phyloP scores from a whole-genome alignment of 2,329 filamentous ascomycete species.

The Ascosphaera apis region DNA sequence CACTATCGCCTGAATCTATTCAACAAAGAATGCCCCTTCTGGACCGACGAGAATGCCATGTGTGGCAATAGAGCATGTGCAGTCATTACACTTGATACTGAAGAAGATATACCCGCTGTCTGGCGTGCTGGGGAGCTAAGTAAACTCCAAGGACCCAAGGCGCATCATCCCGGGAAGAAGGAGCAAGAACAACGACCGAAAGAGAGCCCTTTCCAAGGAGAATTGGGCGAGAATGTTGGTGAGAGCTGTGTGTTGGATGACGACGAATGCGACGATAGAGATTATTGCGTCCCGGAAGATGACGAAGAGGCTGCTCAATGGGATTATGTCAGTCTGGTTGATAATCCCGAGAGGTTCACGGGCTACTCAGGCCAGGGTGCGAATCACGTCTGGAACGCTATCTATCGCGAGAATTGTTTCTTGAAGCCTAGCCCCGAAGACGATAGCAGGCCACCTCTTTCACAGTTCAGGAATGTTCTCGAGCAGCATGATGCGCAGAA shows the following conservation, averaged over 20 bases:
- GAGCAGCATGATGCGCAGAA: constrained; percentile 24
- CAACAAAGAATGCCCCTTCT: constrained; percentile 87
- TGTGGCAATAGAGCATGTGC: constrained; percentile 95
- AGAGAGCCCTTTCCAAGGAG: constrained; percentile 53
- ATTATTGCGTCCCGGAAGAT: constrained; percentile 92
- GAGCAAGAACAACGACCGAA: constrained; percentile 46
- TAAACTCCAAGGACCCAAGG: constrained; percentile 75
- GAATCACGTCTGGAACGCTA: constrained; percentile 83
- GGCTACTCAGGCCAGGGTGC: constrained; percentile 72
- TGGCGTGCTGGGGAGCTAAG: constrained; percentile 85
- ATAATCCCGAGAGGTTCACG: constrained; percentile 89
- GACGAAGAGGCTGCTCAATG: constrained; percentile 69
- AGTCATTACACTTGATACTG: constrained; percentile 83
- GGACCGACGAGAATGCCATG: constrained; percentile 78
- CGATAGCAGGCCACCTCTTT: constrained; percentile 16
- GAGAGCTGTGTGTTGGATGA: constrained; percentile 96
- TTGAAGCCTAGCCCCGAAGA: constrained; percentile 21
- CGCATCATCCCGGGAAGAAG: constrained; percentile 61
- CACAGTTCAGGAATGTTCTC: constrained; percentile 38
- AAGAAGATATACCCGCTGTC: constrained; percentile 74
- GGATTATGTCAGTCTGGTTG: constrained; percentile 83
- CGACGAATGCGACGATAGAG: constrained; percentile 86
- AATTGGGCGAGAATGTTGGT: constrained; percentile 63
- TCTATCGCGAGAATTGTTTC: constrained; percentile 97
- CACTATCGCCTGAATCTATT: constrained; percentile 92